A percentile compares a stretch with the other conserved stretches of the same genome.
Evolutionary conservation across 2,329 filamentous ascomycete genomes (phyloP).

Genomic region (Cladorrhinum sp.): DNA sequence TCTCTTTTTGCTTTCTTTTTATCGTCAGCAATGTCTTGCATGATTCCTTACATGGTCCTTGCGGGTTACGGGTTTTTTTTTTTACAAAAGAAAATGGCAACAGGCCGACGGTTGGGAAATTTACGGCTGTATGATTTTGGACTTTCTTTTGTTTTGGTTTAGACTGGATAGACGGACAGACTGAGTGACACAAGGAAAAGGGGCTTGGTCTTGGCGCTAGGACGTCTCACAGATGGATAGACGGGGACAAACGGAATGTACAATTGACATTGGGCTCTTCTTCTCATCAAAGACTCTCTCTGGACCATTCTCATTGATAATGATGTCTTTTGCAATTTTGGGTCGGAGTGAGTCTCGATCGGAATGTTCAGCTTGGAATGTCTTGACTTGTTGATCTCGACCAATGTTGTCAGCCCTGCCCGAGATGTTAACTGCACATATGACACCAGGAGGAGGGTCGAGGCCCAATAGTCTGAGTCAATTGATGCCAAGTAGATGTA

Average conservation of each 20-base stretch:
- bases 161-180: background rate
- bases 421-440: background rate
- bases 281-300: background rate
- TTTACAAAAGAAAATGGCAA: background rate
- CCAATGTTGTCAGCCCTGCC: background rate
- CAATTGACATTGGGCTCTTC: background rate
- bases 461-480: background rate
- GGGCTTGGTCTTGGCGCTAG: background rate
- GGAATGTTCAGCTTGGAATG: background rate
- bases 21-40: background rate
- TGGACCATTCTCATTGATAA: background rate
- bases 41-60: background rate
- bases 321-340: background rate
- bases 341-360: background rate
- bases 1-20: background rate
- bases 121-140: background rate
- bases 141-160: background rate
- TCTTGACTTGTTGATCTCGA: background rate
- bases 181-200: background rate
- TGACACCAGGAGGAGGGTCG: background rate
- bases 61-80: background rate
- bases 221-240: background rate
- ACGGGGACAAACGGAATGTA: background rate
- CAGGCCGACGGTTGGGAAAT: background rate
- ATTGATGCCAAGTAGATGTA: background rate